A percentile compares a stretch with the other conserved stretches of the same genome.
phyloP scores from a whole-genome alignment of 1,284 basidiomycete species.

The Boletus sp. region DNA sequence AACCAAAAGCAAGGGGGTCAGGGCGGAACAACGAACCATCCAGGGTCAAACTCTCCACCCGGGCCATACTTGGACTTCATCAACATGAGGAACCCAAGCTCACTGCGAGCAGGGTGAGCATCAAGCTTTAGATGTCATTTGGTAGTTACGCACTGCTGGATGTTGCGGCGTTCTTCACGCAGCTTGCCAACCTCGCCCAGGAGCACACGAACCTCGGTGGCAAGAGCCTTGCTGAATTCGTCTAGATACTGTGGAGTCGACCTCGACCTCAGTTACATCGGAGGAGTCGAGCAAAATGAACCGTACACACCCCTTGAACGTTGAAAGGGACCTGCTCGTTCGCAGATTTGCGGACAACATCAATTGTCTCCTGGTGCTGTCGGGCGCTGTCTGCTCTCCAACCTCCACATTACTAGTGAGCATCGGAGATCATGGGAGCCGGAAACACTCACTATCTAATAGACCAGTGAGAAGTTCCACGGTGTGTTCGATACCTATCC shows the following conservation, averaged over 20 bases:
- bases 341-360: conserved; percentile 59
- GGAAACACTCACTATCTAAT: conserved; percentile 46
- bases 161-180: conserved; percentile 63
- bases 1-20: background rate
- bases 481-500: conserved; percentile 46
- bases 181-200: conserved; percentile 73
- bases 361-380: conserved; percentile 61
- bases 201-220: conserved; percentile 73
- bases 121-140: background rate
- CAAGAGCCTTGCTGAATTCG: conserved; percentile 75
- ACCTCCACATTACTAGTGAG: conserved; percentile 43
- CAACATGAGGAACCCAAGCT: conserved; percentile 62
- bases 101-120: conserved; percentile 39
- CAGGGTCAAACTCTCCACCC: conserved; percentile 70
- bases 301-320: conserved; percentile 55
- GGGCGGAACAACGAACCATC: conserved; percentile 47
- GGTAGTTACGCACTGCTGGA: conserved; percentile 58
- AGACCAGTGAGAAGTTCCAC: conserved; percentile 43
- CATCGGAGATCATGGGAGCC: background rate
- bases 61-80: conserved; percentile 69
- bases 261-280: conserved; percentile 9
- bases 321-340: conserved; percentile 72
- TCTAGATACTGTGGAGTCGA: conserved; percentile 55
- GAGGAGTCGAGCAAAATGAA: background rate
- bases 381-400: conserved; percentile 59